Evolutionary conservation across 352 stramenopile species (phyloP).

Genomic region (Pythium oligandrum): DNA sequence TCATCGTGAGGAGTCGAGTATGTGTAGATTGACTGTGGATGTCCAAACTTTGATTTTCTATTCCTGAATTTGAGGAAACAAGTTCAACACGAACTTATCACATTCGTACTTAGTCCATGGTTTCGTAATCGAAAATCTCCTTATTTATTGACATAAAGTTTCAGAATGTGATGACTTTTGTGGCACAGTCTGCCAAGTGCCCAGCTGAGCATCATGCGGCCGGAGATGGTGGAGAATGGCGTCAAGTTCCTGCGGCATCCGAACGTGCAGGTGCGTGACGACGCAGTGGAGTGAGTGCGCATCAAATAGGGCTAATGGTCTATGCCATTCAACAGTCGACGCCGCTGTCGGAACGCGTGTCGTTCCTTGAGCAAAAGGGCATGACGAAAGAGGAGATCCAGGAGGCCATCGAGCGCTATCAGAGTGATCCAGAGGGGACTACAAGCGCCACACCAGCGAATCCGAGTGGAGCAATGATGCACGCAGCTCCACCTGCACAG

Average conservation of each 20-base stretch:
- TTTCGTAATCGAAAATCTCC: too few species aligned
- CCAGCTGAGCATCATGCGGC: slow-evolving; percentile 12
- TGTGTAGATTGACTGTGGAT: too few species aligned
- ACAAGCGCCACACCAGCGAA: slow-evolving; percentile 10
- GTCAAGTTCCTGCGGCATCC: slow-evolving; percentile 81
- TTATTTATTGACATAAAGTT: too few species aligned
- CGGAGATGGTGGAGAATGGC: slow-evolving; percentile 75
- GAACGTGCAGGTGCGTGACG: slow-evolving; percentile 55
- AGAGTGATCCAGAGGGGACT: slow-evolving; percentile 11
- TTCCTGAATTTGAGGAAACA: too few species aligned
- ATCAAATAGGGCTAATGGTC: slow-evolving; percentile 1
- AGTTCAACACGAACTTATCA: too few species aligned
- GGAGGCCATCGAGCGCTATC: slow-evolving; percentile 53
- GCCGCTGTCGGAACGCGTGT: slow-evolving; percentile 69
- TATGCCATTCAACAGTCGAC: slow-evolving; percentile 27
- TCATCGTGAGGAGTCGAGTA: too few species aligned
- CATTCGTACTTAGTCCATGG: too few species aligned
- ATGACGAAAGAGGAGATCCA: slow-evolving; percentile 79
- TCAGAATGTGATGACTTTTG: too few species aligned
- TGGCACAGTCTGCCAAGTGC: too few species aligned
- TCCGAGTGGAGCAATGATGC: background rate
- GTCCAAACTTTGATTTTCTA: too few species aligned
- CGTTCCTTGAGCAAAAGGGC: slow-evolving; percentile 77
- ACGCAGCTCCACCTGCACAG: too few species aligned
- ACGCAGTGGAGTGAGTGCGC: background rate